These are phyloP conservation scores for Magnusiomyces suaveolens DNA, from an alignment of 1,139 yeast species.

Conservation along the genomic window DNA sequence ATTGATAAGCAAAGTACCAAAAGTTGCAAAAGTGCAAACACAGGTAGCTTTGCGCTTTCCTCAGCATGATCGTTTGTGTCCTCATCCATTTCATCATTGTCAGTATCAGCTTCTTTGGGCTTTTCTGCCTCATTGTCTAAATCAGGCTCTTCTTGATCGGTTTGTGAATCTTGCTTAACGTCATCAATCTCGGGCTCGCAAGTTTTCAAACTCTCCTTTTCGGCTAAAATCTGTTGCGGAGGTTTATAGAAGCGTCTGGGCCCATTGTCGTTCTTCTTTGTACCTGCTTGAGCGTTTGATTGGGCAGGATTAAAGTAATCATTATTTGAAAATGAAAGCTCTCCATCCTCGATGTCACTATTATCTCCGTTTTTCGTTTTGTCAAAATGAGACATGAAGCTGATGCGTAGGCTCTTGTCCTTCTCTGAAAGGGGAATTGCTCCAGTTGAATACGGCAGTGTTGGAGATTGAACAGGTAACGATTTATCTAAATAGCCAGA, in stretches of 20 bases:
- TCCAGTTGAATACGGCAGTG: slow-evolving; percentile 13
- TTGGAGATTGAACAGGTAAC: slow-evolving; percentile 5
- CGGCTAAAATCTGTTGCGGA: not conserved
- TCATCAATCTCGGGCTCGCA: slow-evolving; percentile 21
- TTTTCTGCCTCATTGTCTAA: slow-evolving; percentile 4
- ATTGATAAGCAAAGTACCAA: slow-evolving; percentile 14
- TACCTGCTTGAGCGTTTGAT: not conserved
- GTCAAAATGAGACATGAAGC: slow-evolving; percentile 22
- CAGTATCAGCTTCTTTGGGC: not conserved
- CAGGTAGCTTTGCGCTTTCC: slow-evolving; percentile 1
- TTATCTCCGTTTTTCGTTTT: not conserved
- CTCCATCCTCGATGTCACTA: not conserved
- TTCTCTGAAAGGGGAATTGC: slow-evolving; percentile 8
- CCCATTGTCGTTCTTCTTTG: not conserved
- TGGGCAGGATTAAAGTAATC: not conserved
- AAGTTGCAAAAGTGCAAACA: slow-evolving; percentile 9
- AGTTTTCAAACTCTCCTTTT: slow-evolving; percentile 5
- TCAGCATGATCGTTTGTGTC: slow-evolving; percentile 8
- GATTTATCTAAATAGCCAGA: slow-evolving; percentile 12
- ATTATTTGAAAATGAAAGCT: not conserved
- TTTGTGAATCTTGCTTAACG: slow-evolving; percentile 20
- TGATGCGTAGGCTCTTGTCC: slow-evolving; percentile 18
- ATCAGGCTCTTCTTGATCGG: slow-evolving; percentile 8
- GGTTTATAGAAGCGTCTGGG: not conserved
- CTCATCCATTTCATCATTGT: slow-evolving; percentile 8